Percentiles rank a stretch among this genome's conserved stretches.
Evolutionary conservation across 2,329 filamentous ascomycete species (phyloP).

Genomic region (Fusarium tricinctum): DNA sequence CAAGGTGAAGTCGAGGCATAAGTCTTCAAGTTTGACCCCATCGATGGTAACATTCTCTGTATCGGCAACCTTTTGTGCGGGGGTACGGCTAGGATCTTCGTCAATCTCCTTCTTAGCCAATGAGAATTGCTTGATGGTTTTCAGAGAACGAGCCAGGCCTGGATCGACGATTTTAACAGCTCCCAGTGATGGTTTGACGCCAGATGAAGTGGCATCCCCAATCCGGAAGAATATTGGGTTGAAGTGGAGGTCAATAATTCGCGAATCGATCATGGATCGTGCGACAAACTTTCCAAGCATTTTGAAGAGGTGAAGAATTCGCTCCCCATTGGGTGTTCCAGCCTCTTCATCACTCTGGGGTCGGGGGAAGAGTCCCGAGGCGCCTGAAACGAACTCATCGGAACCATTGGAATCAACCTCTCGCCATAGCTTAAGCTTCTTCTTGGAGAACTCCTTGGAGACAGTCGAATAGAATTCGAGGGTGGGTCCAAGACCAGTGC

Average conservation of each 20-base stretch:
- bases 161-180: constrained; percentile 92
- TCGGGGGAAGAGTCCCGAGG: constrained; percentile 89
- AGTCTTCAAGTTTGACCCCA: constrained; percentile 83
- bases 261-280: constrained; percentile 96
- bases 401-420: constrained; percentile 82
- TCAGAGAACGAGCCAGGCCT: constrained; percentile 85
- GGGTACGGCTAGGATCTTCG: constrained; percentile 74
- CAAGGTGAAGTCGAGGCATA: constrained; percentile 93
- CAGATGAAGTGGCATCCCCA: constrained; percentile 73
- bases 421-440: constrained; percentile 96
- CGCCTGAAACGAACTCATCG: constrained; percentile 87
- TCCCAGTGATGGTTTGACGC: constrained; percentile 85
- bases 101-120: constrained; percentile 86
- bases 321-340: constrained; percentile 82
- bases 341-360: constrained; percentile 87
- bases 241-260: constrained; percentile 97
- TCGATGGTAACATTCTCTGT: constrained; percentile 80
- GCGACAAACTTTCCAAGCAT: constrained; percentile 97
- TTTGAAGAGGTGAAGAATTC: constrained; percentile 89
- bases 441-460: constrained; percentile 96
- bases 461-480: constrained; percentile 98
- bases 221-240: constrained; percentile 98
- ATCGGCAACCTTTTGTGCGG: constrained; percentile 78
- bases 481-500: constrained; percentile 93
- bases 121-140: constrained; percentile 88